Evolutionary conservation across 2,329 filamentous ascomycete species (phyloP).

Genomic region (Hypomyces rosellus): DNA sequence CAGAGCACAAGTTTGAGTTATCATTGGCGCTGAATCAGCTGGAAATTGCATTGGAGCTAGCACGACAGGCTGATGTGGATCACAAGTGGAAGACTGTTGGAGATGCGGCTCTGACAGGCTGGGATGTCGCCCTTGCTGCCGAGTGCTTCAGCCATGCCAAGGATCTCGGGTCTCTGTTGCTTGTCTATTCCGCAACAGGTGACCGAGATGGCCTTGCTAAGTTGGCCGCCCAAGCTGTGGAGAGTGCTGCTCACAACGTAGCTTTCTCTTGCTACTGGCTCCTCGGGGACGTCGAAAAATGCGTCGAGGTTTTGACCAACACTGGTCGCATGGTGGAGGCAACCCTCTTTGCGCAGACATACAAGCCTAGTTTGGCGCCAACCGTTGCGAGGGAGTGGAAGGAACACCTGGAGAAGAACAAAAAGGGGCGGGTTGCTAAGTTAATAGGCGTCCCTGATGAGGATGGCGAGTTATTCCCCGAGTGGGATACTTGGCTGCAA

Average conservation of each 20-base stretch:
- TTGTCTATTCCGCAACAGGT: slow-evolving; percentile 81
- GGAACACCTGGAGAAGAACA: slow-evolving; percentile 69
- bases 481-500: slow-evolving; percentile 87
- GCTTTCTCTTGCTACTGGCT: slow-evolving; percentile 90
- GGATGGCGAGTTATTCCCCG: slow-evolving; percentile 85
- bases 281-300: slow-evolving; percentile 72
- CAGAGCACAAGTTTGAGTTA: slow-evolving; percentile 94
- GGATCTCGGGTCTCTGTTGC: slow-evolving; percentile 80
- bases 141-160: slow-evolving; percentile 91
- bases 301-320: slow-evolving; percentile 69
- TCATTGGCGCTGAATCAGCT: slow-evolving; percentile 77
- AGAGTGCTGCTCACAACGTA: slow-evolving; percentile 79
- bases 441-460: slow-evolving; percentile 75
- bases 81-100: slow-evolving; percentile 99
- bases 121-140: slow-evolving; percentile 82
- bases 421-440: slow-evolving; percentile 79
- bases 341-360: slow-evolving; percentile 88
- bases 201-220: slow-evolving; percentile 67
- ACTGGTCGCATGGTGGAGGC: slow-evolving; percentile 80
- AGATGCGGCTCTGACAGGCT: slow-evolving; percentile 77
- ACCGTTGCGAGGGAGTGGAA: slow-evolving; percentile 75
- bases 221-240: slow-evolving; percentile 68
- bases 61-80: slow-evolving; percentile 75
- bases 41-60: slow-evolving; percentile 77
- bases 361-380: slow-evolving; percentile 73